Evolutionary conservation across 345 rosid species (phyloP).

Genomic region (Ceriops tagal): DNA sequence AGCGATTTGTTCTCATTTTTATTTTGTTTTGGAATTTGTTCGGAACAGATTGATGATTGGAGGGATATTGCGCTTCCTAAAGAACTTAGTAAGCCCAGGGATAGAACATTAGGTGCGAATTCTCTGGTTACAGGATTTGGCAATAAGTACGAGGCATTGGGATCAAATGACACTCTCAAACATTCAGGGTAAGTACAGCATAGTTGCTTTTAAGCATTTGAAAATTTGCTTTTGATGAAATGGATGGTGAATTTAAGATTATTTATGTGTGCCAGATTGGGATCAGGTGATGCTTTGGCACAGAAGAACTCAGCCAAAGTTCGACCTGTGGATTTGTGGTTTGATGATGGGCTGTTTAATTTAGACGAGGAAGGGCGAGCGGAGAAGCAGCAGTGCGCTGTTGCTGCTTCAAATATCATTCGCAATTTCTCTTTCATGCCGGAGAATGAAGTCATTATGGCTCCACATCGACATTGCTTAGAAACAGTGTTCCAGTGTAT

Average conservation of each 20-base stretch:
- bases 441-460: conserved; percentile 89
- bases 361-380: conserved; percentile 87
- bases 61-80: conserved; percentile 76
- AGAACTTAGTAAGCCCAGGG: conserved; percentile 53
- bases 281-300: conserved; percentile 16
- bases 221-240: conserved; percentile 1
- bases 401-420: conserved; percentile 86
- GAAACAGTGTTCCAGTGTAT: conserved; percentile 94
- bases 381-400: conserved; percentile 88
- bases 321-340: conserved; percentile 77
- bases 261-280: conserved; percentile 16
- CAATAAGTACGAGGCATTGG: conserved; percentile 54
- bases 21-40: background rate
- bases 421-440: conserved; percentile 99
- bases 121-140: conserved; percentile 79
- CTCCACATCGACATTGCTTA: conserved; percentile 95
- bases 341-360: conserved; percentile 83
- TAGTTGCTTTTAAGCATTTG: background rate
- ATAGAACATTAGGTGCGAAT: conserved; percentile 65
- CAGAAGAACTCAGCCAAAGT: conserved; percentile 40
- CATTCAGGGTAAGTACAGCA: conserved; percentile 45
- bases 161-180: conserved; percentile 33
- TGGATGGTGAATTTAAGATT: conserved; percentile 15
- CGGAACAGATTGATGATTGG: conserved; percentile 91
- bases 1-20: background rate